Evolutionary conservation across 805 yeast genomes (phyloP), one percentile per base, ranked within the genome.

Genomic region (Nakazawaea laoshanensis): DNA sequence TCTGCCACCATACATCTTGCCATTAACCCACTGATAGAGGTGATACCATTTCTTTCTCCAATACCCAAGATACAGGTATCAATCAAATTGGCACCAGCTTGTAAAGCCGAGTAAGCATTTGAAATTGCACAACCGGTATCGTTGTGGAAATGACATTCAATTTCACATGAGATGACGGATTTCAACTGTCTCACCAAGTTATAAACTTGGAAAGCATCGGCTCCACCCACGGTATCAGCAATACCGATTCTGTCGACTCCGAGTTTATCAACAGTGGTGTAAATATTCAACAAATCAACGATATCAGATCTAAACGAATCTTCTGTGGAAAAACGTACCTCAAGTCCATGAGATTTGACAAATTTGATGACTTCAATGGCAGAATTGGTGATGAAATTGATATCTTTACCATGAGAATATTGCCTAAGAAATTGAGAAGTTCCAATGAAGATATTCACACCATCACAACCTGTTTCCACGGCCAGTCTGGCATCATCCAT

Each of bases 51-150:
- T 62, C 78, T 65, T 56, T 71, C 78, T 53, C 78, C 78, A 39
- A 71, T 71, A 43, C 78, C 78, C 48, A 71, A 63, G 15, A 71
- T 74, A 27, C 74, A 68, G 5, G 71, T 72, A 45, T 71, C 78
- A 36, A 71, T 70, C 49, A 61, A 65, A 53, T 67, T 70, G 29
- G 77, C 77, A 44, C 78, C 78, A 9, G 74, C 78, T 53, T 71
- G 77, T 47, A 71, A 63, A 14, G 78, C 78, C 33, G 77, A 67
- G 53, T 71, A 71, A 19, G 78, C 78, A 46, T 71, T 71, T 33
- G 78, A 77, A 47, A 71, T 66, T 30, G 78, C 77, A 57, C 78
- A 71, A 25, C 78, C 78, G 18, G 78, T 71, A 52, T 71, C 78
- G 48, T 71, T 68, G 57, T 71, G 78, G 66, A 71, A 71, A 53